Percentiles rank a stretch among this genome's conserved stretches.
Evolutionary conservation across 164 flowering plant species (phyloP).

Genomic region (Aristolochia californica): DNA sequence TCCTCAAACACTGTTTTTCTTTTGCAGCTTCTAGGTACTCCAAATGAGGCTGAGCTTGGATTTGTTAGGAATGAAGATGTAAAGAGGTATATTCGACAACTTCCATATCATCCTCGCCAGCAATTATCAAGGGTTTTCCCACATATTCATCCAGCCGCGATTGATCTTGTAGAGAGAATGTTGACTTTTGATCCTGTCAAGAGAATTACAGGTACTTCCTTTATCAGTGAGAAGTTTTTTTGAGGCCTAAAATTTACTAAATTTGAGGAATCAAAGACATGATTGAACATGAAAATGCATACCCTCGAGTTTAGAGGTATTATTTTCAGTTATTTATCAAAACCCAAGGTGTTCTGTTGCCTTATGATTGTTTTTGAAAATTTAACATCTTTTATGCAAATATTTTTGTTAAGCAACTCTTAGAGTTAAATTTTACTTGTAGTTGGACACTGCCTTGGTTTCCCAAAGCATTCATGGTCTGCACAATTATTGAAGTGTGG

Average conservation of each 20-base stretch:
- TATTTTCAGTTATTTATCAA: too few relatives aligned
- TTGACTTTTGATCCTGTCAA: conserved; percentile 75
- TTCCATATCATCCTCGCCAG: conserved; percentile 49
- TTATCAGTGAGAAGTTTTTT: background rate
- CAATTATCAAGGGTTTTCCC: conserved; percentile 42
- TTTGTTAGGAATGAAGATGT: conserved; percentile 70
- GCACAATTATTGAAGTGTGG: too few relatives aligned
- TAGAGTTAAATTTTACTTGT: too few relatives aligned
- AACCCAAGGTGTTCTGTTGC: too few relatives aligned
- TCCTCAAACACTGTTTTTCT: conserved; percentile 8
- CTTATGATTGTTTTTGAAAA: too few relatives aligned
- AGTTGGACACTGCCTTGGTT: too few relatives aligned
- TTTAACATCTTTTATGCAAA: too few relatives aligned
- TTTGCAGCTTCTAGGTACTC: conserved; percentile 79
- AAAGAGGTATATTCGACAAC: conserved; percentile 59
- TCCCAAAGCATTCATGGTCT: too few relatives aligned
- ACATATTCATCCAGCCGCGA: conserved; percentile 69
- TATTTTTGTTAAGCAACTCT: too few relatives aligned
- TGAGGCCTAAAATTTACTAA: background rate
- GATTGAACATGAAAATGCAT: too few relatives aligned
- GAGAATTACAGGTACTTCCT: conserved; percentile 70
- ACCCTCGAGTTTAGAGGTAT: too few relatives aligned
- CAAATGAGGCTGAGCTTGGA: conserved; percentile 73
- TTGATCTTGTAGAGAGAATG: conserved; percentile 88
- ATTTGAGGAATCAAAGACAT: background rate